Evolutionary conservation across 2,329 filamentous ascomycete species (phyloP), one percentile per base, ranked within the genome.

Genomic region (Neonectria magnoliae): DNA sequence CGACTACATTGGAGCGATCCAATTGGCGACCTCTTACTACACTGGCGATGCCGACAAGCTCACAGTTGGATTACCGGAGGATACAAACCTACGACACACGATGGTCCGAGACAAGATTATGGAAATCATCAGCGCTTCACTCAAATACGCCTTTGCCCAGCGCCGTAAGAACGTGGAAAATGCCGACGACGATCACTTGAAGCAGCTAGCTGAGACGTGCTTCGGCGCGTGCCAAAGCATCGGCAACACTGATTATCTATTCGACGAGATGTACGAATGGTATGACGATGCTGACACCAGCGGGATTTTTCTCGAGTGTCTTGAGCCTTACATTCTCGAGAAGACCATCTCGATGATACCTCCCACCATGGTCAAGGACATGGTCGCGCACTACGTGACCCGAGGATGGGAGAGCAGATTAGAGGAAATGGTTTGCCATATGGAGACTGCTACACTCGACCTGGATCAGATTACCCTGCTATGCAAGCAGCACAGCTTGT

Each of bases 371-470:
- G 88, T 98, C 68, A 98, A 98, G 78, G 88, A 92, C 56, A 84
- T 98, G 76, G 92, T 98, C 36, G 87, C 87, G 10, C 89, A 97
- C 76, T 98, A 92, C 76, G 91, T 94, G 18, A 85, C 84, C 42
- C 91, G 89, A 65, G 93, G 92, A 51, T 88, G 91, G 73, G 91
- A 94, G 71, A 87, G 87, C 65, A 89, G 91, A 11, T 84, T 99
- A 8, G 97, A 99, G 80, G 95, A 98, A 79, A 91, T 98, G 78
- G 92, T 99, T 33, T 98, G 95, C 77, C 91, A 95, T 68, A 91
- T 99, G 81, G 91, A 97, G 73, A 97, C 95, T 1, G 84, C 88
- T 14, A 97, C 94, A 0, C 90, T 99, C 76, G 97, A 99, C 76
- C 90, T 99, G 70, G 95, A 99, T 76, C 93, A 98, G 78, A 89